Evolutionary conservation across 2,329 filamentous ascomycete species (phyloP), one percentile per base, ranked within the genome.

Genomic region (Pseudogymnoascus sp.): DNA sequence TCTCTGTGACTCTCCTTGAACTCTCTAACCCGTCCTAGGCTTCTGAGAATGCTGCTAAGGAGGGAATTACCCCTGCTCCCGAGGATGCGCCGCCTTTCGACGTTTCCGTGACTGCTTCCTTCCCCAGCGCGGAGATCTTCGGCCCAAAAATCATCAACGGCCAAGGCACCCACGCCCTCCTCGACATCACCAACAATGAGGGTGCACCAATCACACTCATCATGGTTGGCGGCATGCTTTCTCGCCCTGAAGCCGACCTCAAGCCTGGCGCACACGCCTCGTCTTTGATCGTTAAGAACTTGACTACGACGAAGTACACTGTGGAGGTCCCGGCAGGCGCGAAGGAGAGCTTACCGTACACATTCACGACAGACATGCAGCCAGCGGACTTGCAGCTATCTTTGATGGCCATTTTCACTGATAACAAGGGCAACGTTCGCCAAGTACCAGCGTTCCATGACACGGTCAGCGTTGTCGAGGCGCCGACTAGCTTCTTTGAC

Each of bases 71-170:
- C 63, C 16, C 58, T 41, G 4, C 63, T 14, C 38, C 38, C 8
- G n/a, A 30, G n/a, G 43, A 50, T 12, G 43, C 65, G n/a, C 70
- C 79, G 69, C 77, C 83, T 67, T 74, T 88, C 70, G 84, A 85
- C 65, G 86, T 89, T 74, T 83, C 86, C 60, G 76, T 87, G 68
- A 81, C 81, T 67, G 82, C 87, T 63, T 80, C 79, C 74, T 83
- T 86, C 79, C 77, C 84, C 76, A 79, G 87, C 72, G 74, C 86
- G 78, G 67, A 81, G 76, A 87, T 96, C 76, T 94, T 97, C 69
- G 94, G 93, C 70, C 86, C 97, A 69, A 96, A 96, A 84, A 86
- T 97, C 68, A 84, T 97, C 80, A 99, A 99, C 74, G 91, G 92
- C 71, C 87, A 88, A 67, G 85, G 91, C 41, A 96, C 92, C 65